Percentiles rank a stretch among this genome's conserved stretches.
phyloP scores from a whole-genome alignment of 2,329 filamentous ascomycete species.

The Colletotrichum tropicale region DNA sequence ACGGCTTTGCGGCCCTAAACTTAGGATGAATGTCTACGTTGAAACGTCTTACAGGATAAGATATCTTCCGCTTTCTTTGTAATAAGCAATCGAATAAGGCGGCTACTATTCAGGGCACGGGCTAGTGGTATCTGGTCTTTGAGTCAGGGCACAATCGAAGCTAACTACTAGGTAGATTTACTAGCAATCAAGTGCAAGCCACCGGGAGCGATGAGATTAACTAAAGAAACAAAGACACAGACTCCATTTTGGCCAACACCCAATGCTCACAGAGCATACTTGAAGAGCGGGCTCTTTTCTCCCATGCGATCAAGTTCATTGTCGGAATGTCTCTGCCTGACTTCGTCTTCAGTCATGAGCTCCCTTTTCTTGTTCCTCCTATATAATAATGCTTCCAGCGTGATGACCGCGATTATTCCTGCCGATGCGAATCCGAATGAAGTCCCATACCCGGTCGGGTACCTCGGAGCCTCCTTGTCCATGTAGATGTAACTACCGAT shows the following conservation, averaged over 20 bases:
- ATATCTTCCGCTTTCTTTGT: not conserved
- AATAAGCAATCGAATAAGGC: fast-evolving
- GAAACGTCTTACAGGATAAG: not conserved
- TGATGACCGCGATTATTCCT: conserved; percentile 15
- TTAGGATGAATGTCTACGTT: not conserved
- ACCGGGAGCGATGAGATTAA: not conserved
- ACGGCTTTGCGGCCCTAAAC: not conserved
- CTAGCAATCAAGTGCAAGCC: not conserved
- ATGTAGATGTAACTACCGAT: conserved; percentile 22
- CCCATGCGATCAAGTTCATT: conserved; percentile 34
- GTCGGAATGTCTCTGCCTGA: conserved; percentile 28
- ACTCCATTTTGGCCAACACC: not conserved
- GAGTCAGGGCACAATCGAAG: not conserved
- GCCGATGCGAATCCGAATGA: conserved; percentile 15
- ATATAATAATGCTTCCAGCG: conserved; percentile 7
- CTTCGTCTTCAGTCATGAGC: conserved; percentile 26
- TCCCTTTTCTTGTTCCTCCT: conserved; percentile 28
- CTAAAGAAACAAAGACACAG: not conserved
- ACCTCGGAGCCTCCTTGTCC: conserved; percentile 18
- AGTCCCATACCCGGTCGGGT: conserved; percentile 16
- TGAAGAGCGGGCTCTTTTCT: conserved; percentile 33
- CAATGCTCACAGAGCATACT: conserved; percentile 27
- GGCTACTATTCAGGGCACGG: not conserved
- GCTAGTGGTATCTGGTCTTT: not conserved
- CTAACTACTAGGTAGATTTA: not conserved